Base-by-base conservation (phyloP, 148 eudicot species). In the Rhododendron griersonianum region DNA sequence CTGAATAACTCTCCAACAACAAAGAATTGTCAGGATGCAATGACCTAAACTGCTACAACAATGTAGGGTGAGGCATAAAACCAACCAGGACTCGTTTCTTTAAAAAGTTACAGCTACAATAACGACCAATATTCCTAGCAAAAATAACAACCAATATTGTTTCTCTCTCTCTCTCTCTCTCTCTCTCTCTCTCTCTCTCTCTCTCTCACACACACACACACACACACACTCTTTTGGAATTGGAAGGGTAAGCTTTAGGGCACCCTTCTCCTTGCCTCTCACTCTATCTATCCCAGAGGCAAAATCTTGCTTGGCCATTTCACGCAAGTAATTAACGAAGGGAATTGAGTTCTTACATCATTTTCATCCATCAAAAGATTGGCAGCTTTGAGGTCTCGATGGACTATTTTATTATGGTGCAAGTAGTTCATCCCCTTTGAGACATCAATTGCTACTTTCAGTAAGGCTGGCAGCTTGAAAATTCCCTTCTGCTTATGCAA, bases 331-430 rank as follows among this genome's bases (percentile, higher is more conserved):
- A 83, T 30, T 37, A 67, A 87, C 13, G 15, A 74, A 39, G 81
- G 78, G 82, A 84, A 14, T 30, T 57, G 45, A 59, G 53, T 25
- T 84, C 95, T 92, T 93, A 96, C 99, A 65, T 90, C 92, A 88
- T 90, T 88, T 81, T 93, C 98, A 88, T 93, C 91, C 93, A 95
- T 93, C 82, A 96, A 90, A 88, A 96, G 92, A 87, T 96, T 96
- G 84, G 99, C 99, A 86, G 95, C 89, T 91, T 96, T 96, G 65
- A 96, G 93, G 88, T 96, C 98, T 90, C 98, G 88, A 90, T 96
- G 98, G 39, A 96, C 88, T 80, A 96, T 95, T 89, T 92, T 89
- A 89, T 95, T 93, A 84, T 92, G 91, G 88, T 96, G 99, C 89
- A 96, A 91, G 85, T 95, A 96, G 86, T 91, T 93, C 99, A 96